Conservation (phyloP, 495 filamentous ascomycete species). For the Evernia prunastri region DNA sequence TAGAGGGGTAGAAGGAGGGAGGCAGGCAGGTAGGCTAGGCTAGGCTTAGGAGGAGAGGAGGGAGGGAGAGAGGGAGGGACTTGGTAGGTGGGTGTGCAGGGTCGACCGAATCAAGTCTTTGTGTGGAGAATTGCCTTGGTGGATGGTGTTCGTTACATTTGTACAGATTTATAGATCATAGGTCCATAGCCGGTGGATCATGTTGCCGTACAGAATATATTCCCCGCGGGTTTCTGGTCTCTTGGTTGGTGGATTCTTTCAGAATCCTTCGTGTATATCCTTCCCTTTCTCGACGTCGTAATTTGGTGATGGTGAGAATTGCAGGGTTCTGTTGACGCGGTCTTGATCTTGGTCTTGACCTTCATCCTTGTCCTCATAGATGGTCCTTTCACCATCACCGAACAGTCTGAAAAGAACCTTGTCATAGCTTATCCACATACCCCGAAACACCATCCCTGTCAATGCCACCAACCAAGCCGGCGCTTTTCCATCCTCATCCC, state of each 20-base stretch:
- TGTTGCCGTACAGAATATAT: too few relatives aligned
- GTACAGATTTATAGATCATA: too few relatives aligned
- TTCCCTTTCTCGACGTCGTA: background rate
- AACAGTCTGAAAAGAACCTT: constrained; percentile 56
- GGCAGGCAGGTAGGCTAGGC: too few relatives aligned
- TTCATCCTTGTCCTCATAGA: background rate
- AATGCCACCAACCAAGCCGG: constrained; percentile 59
- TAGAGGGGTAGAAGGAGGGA: too few relatives aligned
- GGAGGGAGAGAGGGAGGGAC: too few relatives aligned
- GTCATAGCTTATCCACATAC: constrained; percentile 75
- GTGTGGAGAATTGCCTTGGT: too few relatives aligned
- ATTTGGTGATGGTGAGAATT: background rate
- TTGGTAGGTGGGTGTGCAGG: too few relatives aligned
- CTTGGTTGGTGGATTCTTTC: background rate
- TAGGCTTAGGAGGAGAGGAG: too few relatives aligned
- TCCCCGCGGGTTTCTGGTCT: background rate
- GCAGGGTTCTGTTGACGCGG: background rate
- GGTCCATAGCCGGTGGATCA: too few relatives aligned
- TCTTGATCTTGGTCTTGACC: background rate
- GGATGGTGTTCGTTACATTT: too few relatives aligned
- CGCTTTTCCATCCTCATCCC: constrained; percentile 56
- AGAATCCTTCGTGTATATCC: background rate
- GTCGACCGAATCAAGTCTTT: too few relatives aligned
- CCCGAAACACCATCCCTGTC: constrained; percentile 42
- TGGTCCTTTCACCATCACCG: constrained; percentile 84